Evolutionary conservation across 148 eudicot genomes (phyloP), one percentile per base, ranked within the genome.

Genomic region (Silene conica): DNA sequence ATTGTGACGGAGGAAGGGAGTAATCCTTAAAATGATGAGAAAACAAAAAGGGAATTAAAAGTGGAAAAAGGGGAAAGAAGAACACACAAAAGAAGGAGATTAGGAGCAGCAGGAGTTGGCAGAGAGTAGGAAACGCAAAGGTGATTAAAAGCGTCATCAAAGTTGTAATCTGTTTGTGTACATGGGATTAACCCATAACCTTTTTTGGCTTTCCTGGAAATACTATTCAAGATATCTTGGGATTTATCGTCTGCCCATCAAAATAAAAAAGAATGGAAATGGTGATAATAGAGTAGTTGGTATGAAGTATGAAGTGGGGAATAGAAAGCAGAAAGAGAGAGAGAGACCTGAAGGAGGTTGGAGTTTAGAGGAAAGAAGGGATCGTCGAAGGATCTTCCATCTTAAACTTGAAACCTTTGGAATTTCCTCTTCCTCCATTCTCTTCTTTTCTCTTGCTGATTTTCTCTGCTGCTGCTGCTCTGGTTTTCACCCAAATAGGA

Each of bases 161-260:
- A 43, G 54, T 45, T 58, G 73, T 11, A 43, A 21, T 22, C 64
- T 16, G 50, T 72, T 64, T n/a, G 83, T 38, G 76, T 77, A 70
- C 71, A 92, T 12, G 91, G 89, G 79, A 92, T 90, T 83, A 92
- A 82, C 74, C 86, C 74, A 73, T 87, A 92, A 8, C 92, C 90
- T 7, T 65, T 76, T n/a, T 77, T 85, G 19, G 87, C 70, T 82
- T 86, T 87, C 74, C 97, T 86, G 14, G 95, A 92, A 58, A 92
- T 69, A 3, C 56, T 79, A 45, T 75, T 74, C 66, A 87, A 80
- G 54, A 75, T 78, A 48, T 64, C 73, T 41, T 85, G 81, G 23
- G 84, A 79, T 65, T 69, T 76, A 10, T 73, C 77, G 6, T 83
- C 95, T 87, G 87, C 80, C 72, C 72, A n/a, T n/a, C n/a, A n/a